These are phyloP conservation scores for Ecytonucleospora hepatopenaei DNA, from an alignment of 371 early-diverging fungal species.

Conservation along the genomic window DNA sequence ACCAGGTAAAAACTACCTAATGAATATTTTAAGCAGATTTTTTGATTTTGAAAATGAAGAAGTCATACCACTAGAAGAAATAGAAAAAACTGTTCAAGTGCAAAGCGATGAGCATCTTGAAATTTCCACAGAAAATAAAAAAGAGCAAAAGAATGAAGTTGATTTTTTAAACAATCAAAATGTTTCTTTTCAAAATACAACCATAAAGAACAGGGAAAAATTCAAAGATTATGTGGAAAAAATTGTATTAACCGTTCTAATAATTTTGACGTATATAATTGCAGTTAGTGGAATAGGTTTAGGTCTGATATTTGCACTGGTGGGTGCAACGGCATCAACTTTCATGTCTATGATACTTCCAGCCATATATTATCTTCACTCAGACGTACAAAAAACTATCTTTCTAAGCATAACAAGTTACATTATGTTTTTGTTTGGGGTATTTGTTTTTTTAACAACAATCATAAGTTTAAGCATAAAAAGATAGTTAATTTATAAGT, in stretches of 20 bases:
- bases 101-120: too few relatives aligned
- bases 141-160: too few relatives aligned
- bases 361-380: constrained; percentile 69
- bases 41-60: too few relatives aligned
- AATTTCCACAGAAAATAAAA: not conserved
- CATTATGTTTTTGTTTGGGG: constrained; percentile 37
- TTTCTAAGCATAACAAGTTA: constrained; percentile 25
- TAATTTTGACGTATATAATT: constrained; percentile 34
- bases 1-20: constrained; percentile 77
- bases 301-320: constrained; percentile 68
- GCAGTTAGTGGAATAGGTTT: constrained; percentile 46
- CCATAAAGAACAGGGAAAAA: not conserved
- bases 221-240: too few relatives aligned
- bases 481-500: not conserved
- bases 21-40: constrained; percentile 61
- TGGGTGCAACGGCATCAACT: constrained; percentile 92
- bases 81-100: too few relatives aligned
- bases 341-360: constrained; percentile 91
- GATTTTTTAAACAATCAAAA: too few relatives aligned
- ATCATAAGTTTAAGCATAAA: constrained; percentile 11
- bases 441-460: constrained; percentile 39
- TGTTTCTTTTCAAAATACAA: too few relatives aligned
- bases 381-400: constrained; percentile 28
- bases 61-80: too few relatives aligned
- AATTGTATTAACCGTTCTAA: constrained; percentile 40